Evolutionary conservation across 306 rosid genomes (phyloP), one percentile per base, ranked within the genome.

Genomic region (Pachyrhizus erosus): DNA sequence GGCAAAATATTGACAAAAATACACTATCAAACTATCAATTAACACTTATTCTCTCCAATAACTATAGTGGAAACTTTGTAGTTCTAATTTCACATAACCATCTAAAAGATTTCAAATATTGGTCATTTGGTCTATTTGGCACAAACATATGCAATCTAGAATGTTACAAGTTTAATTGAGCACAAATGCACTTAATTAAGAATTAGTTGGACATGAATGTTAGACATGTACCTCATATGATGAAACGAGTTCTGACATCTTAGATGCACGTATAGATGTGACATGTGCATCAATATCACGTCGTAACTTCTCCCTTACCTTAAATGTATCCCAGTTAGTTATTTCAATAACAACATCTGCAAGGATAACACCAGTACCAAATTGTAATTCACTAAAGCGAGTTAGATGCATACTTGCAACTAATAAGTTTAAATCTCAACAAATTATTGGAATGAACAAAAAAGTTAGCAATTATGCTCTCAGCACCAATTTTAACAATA

Each of bases 231-330:
- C 98, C 98, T 92, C 94, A 73, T 83, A 86, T 13, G 79, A 85
- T 18, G 91, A 24, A 20, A 91, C 86, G 70, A 94, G 87, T 83
- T 94, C 97, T 23, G 96, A 84, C 51, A 92, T 84, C 86, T 94
- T 94, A 67, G 94, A 89, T 51, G 84, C 88, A 62, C 89, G 90
- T 14, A 91, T 89, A 33, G 93, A 84, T 46, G 77, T 85, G 80
- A 91, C 70, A 76, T 94, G 97, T 9, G 88, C 90, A 82, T 91
- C 94, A 52, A 92, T 91, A 80, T 94, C 98, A 74, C 94, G 96
- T 21, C 60, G 90, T 78, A 94, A 87, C 83, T 94, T 92, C 83
- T 94, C 97, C 89, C 91, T 88, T 54, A 87, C 90, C 91, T 84
- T 92, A 83, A 94, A 91, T 52, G 94, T 84, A 82, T 92, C 96